Base-by-base conservation (phyloP, 345 rosid species). In the Toxicodendron radicans region DNA sequence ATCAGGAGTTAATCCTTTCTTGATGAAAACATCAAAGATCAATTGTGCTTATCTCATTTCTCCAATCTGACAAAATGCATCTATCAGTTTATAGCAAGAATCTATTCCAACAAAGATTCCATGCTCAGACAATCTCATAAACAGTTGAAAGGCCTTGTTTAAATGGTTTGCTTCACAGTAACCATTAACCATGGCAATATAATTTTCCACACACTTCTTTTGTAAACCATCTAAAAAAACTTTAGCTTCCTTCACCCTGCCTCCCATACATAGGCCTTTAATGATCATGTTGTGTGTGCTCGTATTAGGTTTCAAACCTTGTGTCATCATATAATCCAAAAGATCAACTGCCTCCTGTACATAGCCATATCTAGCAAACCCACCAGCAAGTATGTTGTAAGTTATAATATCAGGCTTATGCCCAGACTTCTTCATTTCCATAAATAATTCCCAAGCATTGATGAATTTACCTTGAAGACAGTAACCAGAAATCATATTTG, bases 401-500 rank as follows among this genome's bases (percentile, higher is more conserved):
- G 86, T 81, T 67, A 89, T 60, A 33, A 86, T 68, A 78, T 92
- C 95, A 62, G 89, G 93, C 43, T 75, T 67, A 27, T 13, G 63
- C 11, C 93, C 92, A 0, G 67, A 78, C 62, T 68, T 68, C 70
- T 54, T 80, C 97, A 94, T 91, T 72, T 87, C 82, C 17, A 80
- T 46, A n/a, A 89, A 78, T 77, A 92, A 73, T 30, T 82, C 82
- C 73, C 75, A 71, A 24, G 91, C 97, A 51, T 82, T 82, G 48
- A 18, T 14, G 68, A 81, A 18, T 72, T 84, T 74, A 23, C 86
- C 91, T 77, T 78, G 80, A 58, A 81, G 81, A 59, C 86, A 92
- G 71, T 80, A 89, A 49, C 97, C 98, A 73, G 41, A 59, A 23
- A 94, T 82, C 66, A 94, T 64, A 74, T 95, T 91, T 38, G 91